phyloP scores from a whole-genome alignment of 495 filamentous ascomycete genomes.

The Clohesyomyces aquaticus region DNA sequence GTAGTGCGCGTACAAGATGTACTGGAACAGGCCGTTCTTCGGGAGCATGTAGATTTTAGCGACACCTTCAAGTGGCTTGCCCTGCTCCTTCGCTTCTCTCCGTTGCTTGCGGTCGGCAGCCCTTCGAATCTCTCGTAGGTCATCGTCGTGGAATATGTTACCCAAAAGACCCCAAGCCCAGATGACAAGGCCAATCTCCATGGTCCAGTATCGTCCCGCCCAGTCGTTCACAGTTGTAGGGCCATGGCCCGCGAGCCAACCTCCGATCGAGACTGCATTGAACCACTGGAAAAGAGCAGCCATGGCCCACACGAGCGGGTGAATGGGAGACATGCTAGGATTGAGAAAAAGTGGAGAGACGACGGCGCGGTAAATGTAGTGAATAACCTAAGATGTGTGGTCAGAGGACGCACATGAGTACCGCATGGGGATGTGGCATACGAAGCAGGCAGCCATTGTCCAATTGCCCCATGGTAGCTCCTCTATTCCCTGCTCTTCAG shows the following conservation, averaged over 20 bases:
- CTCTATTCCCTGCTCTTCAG: slow-evolving; percentile 54
- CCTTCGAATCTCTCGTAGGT: slow-evolving; percentile 75
- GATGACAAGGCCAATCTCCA: slow-evolving; percentile 60
- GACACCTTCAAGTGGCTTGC: slow-evolving; percentile 50
- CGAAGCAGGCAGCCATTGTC: slow-evolving; percentile 66
- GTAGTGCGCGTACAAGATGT: slow-evolving; percentile 89
- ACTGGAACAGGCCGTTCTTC: slow-evolving; percentile 75
- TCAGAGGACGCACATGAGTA: slow-evolving; percentile 4
- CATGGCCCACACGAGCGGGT: slow-evolving; percentile 59
- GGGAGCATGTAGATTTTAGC: slow-evolving; percentile 93
- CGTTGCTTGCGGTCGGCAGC: slow-evolving; percentile 57
- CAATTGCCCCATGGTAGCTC: slow-evolving; percentile 70
- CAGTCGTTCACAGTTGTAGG: slow-evolving; percentile 63
- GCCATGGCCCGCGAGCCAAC: slow-evolving; percentile 80
- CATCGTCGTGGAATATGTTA: slow-evolving; percentile 84
- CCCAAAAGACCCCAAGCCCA: slow-evolving; percentile 72
- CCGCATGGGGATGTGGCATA: slow-evolving; percentile 39
- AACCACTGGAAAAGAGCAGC: slow-evolving; percentile 74
- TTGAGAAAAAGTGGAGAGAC: slow-evolving; percentile 77
- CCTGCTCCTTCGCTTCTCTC: slow-evolving; percentile 45
- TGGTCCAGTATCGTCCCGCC: slow-evolving; percentile 54
- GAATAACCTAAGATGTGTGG: slow-evolving; percentile 53
- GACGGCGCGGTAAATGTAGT: slow-evolving; percentile 88
- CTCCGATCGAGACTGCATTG: slow-evolving; percentile 76
- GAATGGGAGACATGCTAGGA: slow-evolving; percentile 88